phyloP scores from a whole-genome alignment of 2,329 filamentous ascomycete species.

The Trichoderma sp. region DNA sequence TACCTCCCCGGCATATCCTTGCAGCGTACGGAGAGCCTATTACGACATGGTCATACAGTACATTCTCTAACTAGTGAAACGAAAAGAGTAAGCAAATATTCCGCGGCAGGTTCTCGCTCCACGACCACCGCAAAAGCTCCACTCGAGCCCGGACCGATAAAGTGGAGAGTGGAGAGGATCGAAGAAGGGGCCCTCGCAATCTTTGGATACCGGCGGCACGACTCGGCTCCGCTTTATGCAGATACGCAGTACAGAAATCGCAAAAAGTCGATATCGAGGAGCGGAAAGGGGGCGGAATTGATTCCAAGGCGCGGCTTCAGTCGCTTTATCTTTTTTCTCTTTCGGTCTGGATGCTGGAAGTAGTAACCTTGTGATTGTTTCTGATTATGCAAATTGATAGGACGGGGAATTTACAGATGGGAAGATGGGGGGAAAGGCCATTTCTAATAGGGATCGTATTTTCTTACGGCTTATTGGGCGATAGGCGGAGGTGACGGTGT shows the following conservation, averaged over 20 bases:
- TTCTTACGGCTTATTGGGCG: neutral
- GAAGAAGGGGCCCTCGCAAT: neutral
- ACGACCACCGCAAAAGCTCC: conserved; percentile 2
- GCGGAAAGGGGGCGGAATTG: conserved; percentile 25
- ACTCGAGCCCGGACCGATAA: conserved; percentile 21
- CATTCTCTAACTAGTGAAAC: neutral
- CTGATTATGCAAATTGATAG: neutral
- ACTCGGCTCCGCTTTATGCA: conserved; percentile 8
- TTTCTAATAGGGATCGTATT: neutral
- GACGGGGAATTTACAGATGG: neutral
- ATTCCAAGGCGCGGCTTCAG: conserved; percentile 24
- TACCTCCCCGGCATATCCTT: neutral
- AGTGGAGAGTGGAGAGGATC: conserved; percentile 9
- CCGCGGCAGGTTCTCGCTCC: neutral
- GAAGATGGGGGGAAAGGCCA: no score
- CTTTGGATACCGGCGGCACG: conserved; percentile 24
- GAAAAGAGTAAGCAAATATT: neutral
- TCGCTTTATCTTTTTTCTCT: conserved; percentile 6
- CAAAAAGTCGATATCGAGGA: neutral
- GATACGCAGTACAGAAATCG: neutral
- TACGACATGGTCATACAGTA: neutral
- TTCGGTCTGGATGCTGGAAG: neutral
- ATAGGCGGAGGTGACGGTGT: neutral
- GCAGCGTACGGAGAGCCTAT: neutral
- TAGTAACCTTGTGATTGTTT: neutral